Evolutionary conservation across 2,329 filamentous ascomycete genomes (phyloP).

Genomic region (Aspergillus puulaauensis): DNA sequence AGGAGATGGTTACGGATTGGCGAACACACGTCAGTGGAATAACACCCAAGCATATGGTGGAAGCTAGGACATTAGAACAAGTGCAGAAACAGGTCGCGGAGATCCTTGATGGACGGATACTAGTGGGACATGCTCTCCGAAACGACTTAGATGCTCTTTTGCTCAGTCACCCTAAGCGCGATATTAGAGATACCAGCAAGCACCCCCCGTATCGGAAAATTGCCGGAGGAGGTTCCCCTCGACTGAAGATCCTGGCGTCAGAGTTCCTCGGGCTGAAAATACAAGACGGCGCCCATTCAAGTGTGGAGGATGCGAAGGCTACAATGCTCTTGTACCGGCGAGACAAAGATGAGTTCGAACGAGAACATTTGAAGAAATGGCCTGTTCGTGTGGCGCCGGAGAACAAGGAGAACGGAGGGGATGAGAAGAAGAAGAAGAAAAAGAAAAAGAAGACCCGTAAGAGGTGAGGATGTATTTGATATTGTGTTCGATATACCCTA

Average conservation of each 20-base stretch:
- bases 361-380: constrained; percentile 71
- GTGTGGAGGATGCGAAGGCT: constrained; percentile 76
- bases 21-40: constrained; percentile 85
- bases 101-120: constrained; percentile 67
- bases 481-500: constrained; percentile 20
- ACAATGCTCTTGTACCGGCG: constrained; percentile 86
- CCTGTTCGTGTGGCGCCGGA: constrained; percentile 42
- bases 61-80: constrained; percentile 69
- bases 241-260: constrained; percentile 55
- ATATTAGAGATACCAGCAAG: constrained; percentile 82
- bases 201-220: constrained; percentile 71
- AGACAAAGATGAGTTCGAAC: constrained; percentile 82
- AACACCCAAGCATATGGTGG: constrained; percentile 67
- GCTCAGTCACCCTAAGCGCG: constrained; percentile 72
- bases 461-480: constrained; percentile 29
- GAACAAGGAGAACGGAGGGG: constrained; percentile 31
- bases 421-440: constrained; percentile 48
- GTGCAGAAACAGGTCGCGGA: constrained; percentile 72
- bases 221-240: constrained; percentile 50
- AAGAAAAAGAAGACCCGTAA: constrained; percentile 49
- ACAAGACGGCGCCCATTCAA: constrained; percentile 60
- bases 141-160: constrained; percentile 74
- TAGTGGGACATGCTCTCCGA: constrained; percentile 81
- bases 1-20: constrained; percentile 82
- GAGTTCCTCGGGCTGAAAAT: constrained; percentile 60